Evolutionary conservation across 306 rosid species (phyloP), one percentile per base, ranked within the genome.

Genomic region (Corylus americana): DNA sequence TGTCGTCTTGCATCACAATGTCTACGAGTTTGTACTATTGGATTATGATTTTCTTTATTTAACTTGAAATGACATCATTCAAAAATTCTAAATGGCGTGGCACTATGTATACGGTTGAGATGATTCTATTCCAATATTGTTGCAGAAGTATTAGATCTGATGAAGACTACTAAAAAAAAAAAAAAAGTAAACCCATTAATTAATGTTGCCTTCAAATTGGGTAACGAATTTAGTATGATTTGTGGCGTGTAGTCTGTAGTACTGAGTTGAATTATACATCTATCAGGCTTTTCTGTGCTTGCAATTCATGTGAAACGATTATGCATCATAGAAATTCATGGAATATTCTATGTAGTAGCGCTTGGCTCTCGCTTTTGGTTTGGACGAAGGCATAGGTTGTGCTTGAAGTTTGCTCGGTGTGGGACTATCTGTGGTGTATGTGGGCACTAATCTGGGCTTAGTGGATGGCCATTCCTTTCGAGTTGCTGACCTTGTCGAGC

Each of bases 131-230:
- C 5, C 42, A 3, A 37, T 18, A 5, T 18, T 11, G 53, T 27
- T 59, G 71, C 25, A 63, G 31, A 14, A 11, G 17, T 39, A 22
- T 48, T 66, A 76, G 76, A 62, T 79, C 78, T 76, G 72, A 64
- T 71, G 57, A 76, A 31, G 29, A 5, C 7, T 2, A 20, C 4
- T 4, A 11, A 63, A 48, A 48, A 48, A 48, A 3, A 3, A 45
- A 45, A 45, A 45, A 45, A 6, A 7, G 31, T 29, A 63, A 64
- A 11, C 55, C 12, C 68, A n/a, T 16, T 17, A 55, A 55, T 55
- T 64, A 55, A 73, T 63, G 62, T 61, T 75, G 77, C 71, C 85
- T 77, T 50, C 74, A 81, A 45, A 49, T 13, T 6, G 54, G 77
- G 66, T 25, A 25, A 63, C 77, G 59, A 70, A 55, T 22, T 37